Base-by-base conservation (phyloP, 2,329 filamentous ascomycete species). In the Trichoderma sp. region DNA sequence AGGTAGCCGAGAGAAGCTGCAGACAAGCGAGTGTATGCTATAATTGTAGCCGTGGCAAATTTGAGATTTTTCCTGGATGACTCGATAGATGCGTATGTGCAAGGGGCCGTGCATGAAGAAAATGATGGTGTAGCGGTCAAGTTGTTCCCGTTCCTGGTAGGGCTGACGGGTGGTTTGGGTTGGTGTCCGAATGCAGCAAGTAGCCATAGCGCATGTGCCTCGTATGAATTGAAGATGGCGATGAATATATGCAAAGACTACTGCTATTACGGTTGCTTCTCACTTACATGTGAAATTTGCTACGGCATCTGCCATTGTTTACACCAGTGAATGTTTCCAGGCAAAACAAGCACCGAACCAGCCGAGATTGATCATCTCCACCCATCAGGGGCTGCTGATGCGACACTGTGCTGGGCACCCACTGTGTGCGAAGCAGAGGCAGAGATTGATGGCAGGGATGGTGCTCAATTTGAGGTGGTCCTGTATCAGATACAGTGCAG, bases 291-390 rank as follows among this genome's bases (percentile, higher is more conserved):
- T n/a, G 6, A 43, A 43, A 0, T n/a, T 16, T 43, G 16, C 40
- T 43, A 43, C 16, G 2, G 16, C 7, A 43, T 19, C 40, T n/a
- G 6, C 19, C 40, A 43, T 8, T 43, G 16, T n/a, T 19, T 43
- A n/a, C 40, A n/a, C 37, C 5, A 14, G 8, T n/a, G 11, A 11
- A 13, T n/a, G 7, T 10, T n/a, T 2, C 6, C 40, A 19, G 6
- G 19, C 40, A n/a, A 43, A 43, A 43, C 40, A 43, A 8, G 40
- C 40, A 43, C 40, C 63, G 63, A 66, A 47, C 63, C 63, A 66
- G 63, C 63, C 63, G 63, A 66, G 63, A 66, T 66, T 53, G 53
- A 57, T 19, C 37, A 66, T 66, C 63, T 66, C 63, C 63, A 66
- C 63, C 57, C 19, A 40, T 66, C 63, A 66, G 63, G 63, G 63